Conservation (phyloP, 169 alveolate species). For the Plasmodium gallinaceum region DNA sequence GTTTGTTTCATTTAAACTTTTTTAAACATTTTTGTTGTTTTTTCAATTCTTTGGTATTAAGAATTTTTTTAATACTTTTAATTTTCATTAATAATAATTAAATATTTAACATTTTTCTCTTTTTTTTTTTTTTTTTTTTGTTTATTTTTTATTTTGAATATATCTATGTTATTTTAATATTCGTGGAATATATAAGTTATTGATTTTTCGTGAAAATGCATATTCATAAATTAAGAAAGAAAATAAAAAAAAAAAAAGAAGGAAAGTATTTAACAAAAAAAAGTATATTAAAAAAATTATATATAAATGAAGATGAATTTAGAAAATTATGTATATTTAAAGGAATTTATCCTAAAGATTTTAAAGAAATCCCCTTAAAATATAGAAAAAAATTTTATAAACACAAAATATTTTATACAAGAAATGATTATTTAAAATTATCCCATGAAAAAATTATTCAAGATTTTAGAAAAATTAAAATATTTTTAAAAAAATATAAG, state of each 20-base stretch:
- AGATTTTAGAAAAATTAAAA: conserved; percentile 90
- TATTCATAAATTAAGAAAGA: conserved; percentile 85
- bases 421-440: conserved; percentile 93
- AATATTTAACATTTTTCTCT: no score
- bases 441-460: conserved; percentile 94
- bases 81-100: no score
- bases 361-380: conserved; percentile 92
- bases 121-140: no score
- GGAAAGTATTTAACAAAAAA: conserved; percentile 95
- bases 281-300: conserved; percentile 92
- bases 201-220: conserved; percentile 15
- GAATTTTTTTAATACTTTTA: no score
- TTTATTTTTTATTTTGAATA: no score
- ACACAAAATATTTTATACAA: conserved; percentile 87
- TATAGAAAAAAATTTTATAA: conserved; percentile 87
- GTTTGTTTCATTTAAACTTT: no score
- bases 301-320: conserved; percentile 93
- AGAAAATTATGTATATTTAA: conserved; percentile 98
- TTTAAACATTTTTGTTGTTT: no score
- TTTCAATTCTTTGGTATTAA: no score
- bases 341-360: conserved; percentile 99
- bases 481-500: conserved; percentile 91
- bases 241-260: conserved; percentile 89
- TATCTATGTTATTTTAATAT: background rate
- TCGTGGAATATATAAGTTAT: background rate